These are phyloP conservation scores for Debaryomyces singareniensis DNA, from an alignment of 1,139 yeast genomes.

Conservation along the genomic window DNA sequence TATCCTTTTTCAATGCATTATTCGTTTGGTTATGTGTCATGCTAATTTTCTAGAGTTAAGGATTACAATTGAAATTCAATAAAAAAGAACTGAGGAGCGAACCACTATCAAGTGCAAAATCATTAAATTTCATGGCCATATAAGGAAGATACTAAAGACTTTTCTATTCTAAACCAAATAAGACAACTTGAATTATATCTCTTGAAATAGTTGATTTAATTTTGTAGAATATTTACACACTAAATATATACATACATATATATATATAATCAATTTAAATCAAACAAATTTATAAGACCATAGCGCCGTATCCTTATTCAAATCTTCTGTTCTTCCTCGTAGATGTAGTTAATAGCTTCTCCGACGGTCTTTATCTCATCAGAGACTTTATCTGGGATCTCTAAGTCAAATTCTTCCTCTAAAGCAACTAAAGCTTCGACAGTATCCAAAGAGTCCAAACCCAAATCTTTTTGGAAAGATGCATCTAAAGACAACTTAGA, in stretches of 20 bases:
- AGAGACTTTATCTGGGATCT: slow-evolving; percentile 62
- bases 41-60: too few species aligned
- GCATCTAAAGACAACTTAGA: slow-evolving; percentile 38
- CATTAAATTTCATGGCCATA: too few species aligned
- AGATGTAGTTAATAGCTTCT: slow-evolving; percentile 59
- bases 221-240: neutral
- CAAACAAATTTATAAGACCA: neutral
- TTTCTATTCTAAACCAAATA: too few species aligned
- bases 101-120: too few species aligned
- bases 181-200: too few species aligned
- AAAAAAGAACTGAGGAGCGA: too few species aligned
- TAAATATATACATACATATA: slow-evolving; percentile 1
- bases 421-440: slow-evolving; percentile 68
- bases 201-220: too few species aligned
- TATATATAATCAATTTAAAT: too few species aligned
- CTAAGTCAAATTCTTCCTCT: slow-evolving; percentile 68
- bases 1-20: too few species aligned
- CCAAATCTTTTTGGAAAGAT: slow-evolving; percentile 56
- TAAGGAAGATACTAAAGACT: too few species aligned
- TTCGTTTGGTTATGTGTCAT: too few species aligned
- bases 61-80: too few species aligned
- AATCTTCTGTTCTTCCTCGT: slow-evolving; percentile 42
- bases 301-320: slow-evolving; percentile 11
- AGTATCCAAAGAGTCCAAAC: slow-evolving; percentile 65
- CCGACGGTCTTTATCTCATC: slow-evolving; percentile 66